Percentiles rank a stretch among this genome's conserved stretches.
Conservation (phyloP, 345 rosid genomes). For the Hevea brasiliensis region DNA sequence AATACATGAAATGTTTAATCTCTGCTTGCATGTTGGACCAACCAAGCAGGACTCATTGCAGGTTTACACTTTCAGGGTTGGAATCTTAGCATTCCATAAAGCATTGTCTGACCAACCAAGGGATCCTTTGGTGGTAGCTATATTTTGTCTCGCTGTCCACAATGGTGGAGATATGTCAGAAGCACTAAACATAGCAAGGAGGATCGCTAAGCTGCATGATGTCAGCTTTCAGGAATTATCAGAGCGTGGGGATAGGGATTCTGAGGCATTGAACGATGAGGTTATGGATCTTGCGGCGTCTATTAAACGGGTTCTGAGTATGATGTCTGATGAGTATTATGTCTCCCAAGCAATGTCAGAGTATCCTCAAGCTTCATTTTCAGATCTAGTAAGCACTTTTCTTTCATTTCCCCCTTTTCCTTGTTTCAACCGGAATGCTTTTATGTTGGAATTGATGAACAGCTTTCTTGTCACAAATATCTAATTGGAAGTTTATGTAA, state of each 20-base stretch:
- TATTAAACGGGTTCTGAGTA: slow-evolving; percentile 41
- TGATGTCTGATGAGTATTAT: slow-evolving; percentile 22
- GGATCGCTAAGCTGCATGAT: slow-evolving; percentile 47
- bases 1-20: neutral
- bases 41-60: neutral
- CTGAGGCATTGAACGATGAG: slow-evolving; percentile 41
- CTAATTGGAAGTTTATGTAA: too few species aligned
- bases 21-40: neutral
- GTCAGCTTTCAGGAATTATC: slow-evolving; percentile 54
- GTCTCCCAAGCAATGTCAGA: too few species aligned
- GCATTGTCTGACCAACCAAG: slow-evolving; percentile 67
- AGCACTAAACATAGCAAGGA: slow-evolving; percentile 64
- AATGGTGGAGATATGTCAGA: slow-evolving; percentile 72
- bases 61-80: slow-evolving; percentile 53
- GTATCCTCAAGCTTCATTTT: slow-evolving; percentile 42
- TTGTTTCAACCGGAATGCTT: neutral
- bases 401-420: neutral
- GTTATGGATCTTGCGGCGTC: slow-evolving; percentile 65
- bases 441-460: neutral
- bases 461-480: neutral
- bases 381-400: slow-evolving; percentile 62
- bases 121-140: slow-evolving; percentile 75
- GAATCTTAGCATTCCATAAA: slow-evolving; percentile 76
- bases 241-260: slow-evolving; percentile 26
- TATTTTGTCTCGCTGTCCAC: slow-evolving; percentile 72